Base-by-base conservation (phyloP, 2,329 filamentous ascomycete genomes). In the Colletotrichum lindemuthianum region DNA sequence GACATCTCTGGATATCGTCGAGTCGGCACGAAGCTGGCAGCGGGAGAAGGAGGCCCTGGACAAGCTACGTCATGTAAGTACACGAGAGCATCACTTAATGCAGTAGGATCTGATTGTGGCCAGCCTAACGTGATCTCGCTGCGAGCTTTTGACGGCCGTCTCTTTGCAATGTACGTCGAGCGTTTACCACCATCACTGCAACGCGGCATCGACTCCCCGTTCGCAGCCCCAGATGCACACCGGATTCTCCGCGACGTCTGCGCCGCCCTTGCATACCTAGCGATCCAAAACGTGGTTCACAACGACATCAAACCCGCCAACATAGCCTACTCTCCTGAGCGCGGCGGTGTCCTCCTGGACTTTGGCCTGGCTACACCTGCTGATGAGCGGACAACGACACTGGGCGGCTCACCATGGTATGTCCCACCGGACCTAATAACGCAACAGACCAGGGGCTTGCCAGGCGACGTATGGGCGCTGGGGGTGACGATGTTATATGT, bases 401-500 rank as follows among this genome's bases (percentile, higher is more conserved):
- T 48, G 11, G 63, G 59, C 3, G 63, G 66, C 11, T 64, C 66
- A 33, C 53, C 63, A 13, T 68, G 59, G 66, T 68, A 66, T 16
- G 16, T 68, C 37, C 51, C 59, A 12, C 63, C 59, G 10, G 63
- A 68, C 10, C 55, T 60, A 39, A 11, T 64, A 12, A 33, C 43
- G 6, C 15, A 48, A 15, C 40, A 49, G 13, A 50, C 36, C 24
- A 43, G 52, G 36, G 52, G 54, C 13, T 2, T 12, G 33, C 40
- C 32, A n/a, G 50, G 58, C 39, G 61, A 65, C 37, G 47, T 68
- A 6, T 67, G 34, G 60, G 57, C 67, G 33, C 34, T 68, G 4
- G 67, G 67, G 15, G 40, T 68, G 24, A 65, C 58, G 36, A 65
- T 67, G 60, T 58, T 68, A 4, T 68, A 59, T 40, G 39, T 67